A percentile compares a stretch with the other conserved stretches of the same genome.
Evolutionary conservation across 768 basidiomycete genomes (phyloP).

Genomic region (Leccinum rimulosum): DNA sequence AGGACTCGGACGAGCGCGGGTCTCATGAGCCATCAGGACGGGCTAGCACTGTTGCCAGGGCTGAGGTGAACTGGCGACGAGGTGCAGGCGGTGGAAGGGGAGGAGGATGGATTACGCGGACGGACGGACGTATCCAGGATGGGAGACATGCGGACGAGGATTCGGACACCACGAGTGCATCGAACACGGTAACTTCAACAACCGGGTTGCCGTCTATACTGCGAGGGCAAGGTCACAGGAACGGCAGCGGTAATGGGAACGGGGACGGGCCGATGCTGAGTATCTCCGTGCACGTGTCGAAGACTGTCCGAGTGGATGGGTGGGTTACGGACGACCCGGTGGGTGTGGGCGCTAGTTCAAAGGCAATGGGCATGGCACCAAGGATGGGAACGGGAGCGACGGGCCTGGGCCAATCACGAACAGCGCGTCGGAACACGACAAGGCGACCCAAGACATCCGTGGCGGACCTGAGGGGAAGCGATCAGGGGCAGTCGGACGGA

Average conservation of each 20-base stretch:
- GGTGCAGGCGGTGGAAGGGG: background rate
- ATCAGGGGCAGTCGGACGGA: conserved; percentile 30
- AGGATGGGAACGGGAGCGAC: background rate
- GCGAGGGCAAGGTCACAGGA: too few species aligned
- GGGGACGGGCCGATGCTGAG: too few species aligned
- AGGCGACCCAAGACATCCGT: conserved; percentile 15
- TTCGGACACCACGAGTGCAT: conserved; percentile 10
- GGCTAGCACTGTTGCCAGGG: background rate
- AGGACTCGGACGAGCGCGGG: conserved; percentile 11
- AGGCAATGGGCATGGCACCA: background rate
- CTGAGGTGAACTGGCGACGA: background rate
- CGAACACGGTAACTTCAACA: too few species aligned
- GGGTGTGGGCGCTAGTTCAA: background rate
- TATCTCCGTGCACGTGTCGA: too few species aligned
- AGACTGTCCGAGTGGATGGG: conserved; percentile 7
- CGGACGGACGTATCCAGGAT: conserved; percentile 21
- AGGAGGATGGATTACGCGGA: conserved; percentile 29
- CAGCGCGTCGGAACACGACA: conserved; percentile 1
- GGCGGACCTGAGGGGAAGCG: conserved; percentile 9
- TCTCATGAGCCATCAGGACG: background rate
- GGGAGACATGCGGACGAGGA: background rate
- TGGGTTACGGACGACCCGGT: conserved; percentile 19
- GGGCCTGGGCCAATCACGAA: background rate
- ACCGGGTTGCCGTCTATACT: background rate
- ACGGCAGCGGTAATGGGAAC: too few species aligned